Conservation (phyloP, 2,329 filamentous ascomycete genomes). For the Stromatinia cepivora region DNA sequence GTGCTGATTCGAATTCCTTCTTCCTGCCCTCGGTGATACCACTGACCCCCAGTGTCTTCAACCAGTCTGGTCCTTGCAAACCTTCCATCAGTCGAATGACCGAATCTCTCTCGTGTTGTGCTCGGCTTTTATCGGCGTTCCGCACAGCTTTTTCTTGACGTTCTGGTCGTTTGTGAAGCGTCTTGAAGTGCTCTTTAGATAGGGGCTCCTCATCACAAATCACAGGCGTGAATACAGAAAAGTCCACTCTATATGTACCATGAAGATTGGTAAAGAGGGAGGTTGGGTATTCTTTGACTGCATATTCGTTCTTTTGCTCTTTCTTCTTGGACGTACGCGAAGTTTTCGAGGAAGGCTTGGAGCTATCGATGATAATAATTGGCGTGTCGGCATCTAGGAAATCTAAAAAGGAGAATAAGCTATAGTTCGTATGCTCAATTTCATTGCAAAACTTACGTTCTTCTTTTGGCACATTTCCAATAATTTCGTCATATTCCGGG, state of each 20-base stretch:
- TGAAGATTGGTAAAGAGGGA: conserved; percentile 56
- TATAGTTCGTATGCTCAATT: conserved; percentile 31
- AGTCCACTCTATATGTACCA: conserved; percentile 58
- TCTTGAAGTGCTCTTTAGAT: conserved; percentile 55
- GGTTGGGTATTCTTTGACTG: conserved; percentile 56
- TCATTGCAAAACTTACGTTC: conserved; percentile 58
- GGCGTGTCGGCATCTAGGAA: conserved; percentile 70
- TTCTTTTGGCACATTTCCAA: conserved; percentile 77
- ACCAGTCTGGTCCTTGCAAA: conserved; percentile 88
- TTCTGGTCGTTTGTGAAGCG: conserved; percentile 59
- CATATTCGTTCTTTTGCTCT: conserved; percentile 37
- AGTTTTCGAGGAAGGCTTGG: conserved; percentile 37
- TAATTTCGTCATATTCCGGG: conserved; percentile 89
- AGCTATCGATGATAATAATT: conserved; percentile 66
- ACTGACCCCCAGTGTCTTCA: conserved; percentile 86
- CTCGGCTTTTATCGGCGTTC: conserved; percentile 63
- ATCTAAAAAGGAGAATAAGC: conserved; percentile 52
- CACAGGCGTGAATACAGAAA: conserved; percentile 48
- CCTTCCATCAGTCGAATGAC: conserved; percentile 71
- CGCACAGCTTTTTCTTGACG: conserved; percentile 61
- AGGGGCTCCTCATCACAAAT: conserved; percentile 53
- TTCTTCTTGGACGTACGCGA: conserved; percentile 26
- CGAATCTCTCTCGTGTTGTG: conserved; percentile 66
- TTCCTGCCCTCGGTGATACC: conserved; percentile 78
- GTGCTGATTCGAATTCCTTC: conserved; percentile 82